phyloP scores from a whole-genome alignment of 306 rosid species.

The Cicer arietinum region DNA sequence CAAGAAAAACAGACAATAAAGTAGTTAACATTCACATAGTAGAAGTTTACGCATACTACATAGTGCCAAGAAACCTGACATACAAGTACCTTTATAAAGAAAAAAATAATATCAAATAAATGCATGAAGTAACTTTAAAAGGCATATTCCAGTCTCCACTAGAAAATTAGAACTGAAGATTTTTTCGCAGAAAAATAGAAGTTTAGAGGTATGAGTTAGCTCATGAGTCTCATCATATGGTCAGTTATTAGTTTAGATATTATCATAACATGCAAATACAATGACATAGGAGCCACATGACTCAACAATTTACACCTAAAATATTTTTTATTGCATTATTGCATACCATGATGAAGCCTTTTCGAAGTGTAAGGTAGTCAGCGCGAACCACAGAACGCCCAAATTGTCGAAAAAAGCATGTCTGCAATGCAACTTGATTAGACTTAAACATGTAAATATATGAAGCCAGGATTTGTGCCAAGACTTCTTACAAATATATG shows the following conservation, averaged over 20 bases:
- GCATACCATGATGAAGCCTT: constrained; percentile 90
- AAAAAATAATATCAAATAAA: constrained; percentile 6
- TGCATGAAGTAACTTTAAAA: neutral
- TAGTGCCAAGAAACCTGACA: constrained; percentile 28
- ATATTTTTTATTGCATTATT: constrained; percentile 36
- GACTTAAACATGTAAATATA: constrained; percentile 37
- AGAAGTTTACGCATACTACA: constrained; percentile 18
- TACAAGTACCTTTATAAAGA: constrained; percentile 30
- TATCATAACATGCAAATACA: constrained; percentile 28
- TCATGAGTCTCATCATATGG: constrained; percentile 23
- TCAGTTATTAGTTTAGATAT: constrained; percentile 16
- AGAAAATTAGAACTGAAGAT: constrained; percentile 16
- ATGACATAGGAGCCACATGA: constrained; percentile 22
- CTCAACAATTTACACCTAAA: constrained; percentile 22
- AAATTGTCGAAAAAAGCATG: constrained; percentile 92
- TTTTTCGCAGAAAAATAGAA: constrained; percentile 5
- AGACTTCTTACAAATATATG: constrained; percentile 31
- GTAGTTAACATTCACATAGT: constrained; percentile 27
- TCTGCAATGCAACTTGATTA: constrained; percentile 64
- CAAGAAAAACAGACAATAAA: constrained; percentile 38
- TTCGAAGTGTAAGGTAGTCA: constrained; percentile 89
- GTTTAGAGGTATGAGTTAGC: constrained; percentile 7
- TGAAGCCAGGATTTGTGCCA: constrained; percentile 34
- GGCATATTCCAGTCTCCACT: constrained; percentile 14
- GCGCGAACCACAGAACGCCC: constrained; percentile 85